Evolutionary conservation across 192 early-diverging fungal genomes (phyloP).

Genomic region (Coemansia sp.): DNA sequence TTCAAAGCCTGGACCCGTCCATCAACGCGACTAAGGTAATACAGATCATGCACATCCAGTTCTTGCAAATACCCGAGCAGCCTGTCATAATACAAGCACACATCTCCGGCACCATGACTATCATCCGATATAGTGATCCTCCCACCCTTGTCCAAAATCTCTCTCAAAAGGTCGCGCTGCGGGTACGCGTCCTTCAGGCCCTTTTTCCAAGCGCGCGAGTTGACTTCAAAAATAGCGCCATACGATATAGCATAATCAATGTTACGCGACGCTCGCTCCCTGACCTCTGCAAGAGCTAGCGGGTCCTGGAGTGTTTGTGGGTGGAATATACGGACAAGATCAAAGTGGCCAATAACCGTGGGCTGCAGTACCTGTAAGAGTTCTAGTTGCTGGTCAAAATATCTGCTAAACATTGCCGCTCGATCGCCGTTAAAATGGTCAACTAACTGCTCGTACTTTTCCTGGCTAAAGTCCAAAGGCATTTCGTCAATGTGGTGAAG

Average conservation of each 20-base stretch:
- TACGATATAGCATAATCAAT: constrained; percentile 77
- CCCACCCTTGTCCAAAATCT: constrained; percentile 66
- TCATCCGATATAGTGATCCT: constrained; percentile 91
- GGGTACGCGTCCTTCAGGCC: constrained; percentile 87
- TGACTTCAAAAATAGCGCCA: constrained; percentile 92
- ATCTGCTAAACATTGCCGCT: constrained; percentile 66
- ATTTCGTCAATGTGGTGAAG: constrained; percentile 84
- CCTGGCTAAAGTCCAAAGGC: constrained; percentile 82
- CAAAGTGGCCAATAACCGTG: constrained; percentile 94
- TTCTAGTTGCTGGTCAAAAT: constrained; percentile 89
- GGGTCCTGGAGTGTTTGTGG: constrained; percentile 51
- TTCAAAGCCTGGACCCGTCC: constrained; percentile 19
- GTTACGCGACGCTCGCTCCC: constrained; percentile 69
- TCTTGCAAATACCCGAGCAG: constrained; percentile 71
- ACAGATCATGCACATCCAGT: constrained; percentile 62
- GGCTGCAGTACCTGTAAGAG: constrained; percentile 76
- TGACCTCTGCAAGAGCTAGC: constrained; percentile 45
- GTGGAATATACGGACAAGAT: constrained; percentile 87
- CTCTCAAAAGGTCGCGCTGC: constrained; percentile 76
- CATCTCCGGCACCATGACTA: constrained; percentile 86
- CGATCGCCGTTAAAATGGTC: constrained; percentile 31
- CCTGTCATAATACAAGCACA: constrained; percentile 84
- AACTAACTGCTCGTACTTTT: constrained; percentile 58
- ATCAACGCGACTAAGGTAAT: constrained; percentile 33
- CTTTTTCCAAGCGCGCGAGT: constrained; percentile 93